Conservation (phyloP, 257 asterid species). For the Solanum sparsipilum region DNA sequence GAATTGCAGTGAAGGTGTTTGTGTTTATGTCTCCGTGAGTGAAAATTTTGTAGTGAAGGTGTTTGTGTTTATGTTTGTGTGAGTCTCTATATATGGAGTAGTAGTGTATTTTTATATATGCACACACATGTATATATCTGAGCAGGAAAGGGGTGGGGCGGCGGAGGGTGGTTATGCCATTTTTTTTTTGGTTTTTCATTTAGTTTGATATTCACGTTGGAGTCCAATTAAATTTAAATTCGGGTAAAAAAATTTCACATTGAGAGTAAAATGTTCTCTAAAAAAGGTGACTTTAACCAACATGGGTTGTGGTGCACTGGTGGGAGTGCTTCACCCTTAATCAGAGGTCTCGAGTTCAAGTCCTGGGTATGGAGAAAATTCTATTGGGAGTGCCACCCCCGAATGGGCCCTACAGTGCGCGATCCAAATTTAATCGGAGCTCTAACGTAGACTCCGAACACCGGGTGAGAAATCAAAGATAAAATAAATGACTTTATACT, state of each 20-base stretch:
- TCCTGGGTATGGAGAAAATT: too few relatives aligned
- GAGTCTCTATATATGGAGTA: background rate
- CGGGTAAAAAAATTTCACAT: too few relatives aligned
- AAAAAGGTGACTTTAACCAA: too few relatives aligned
- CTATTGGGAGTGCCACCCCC: accelerated
- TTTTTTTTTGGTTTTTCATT: background rate
- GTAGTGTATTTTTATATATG: background rate
- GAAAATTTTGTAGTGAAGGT: background rate
- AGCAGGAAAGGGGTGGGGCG: too few relatives aligned
- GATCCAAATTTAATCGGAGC: accelerated
- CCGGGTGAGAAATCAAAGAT: accelerated
- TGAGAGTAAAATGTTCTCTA: too few relatives aligned
- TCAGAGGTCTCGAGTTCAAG: too few relatives aligned
- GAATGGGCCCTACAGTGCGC: accelerated
- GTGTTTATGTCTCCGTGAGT: background rate
- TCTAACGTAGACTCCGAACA: accelerated
- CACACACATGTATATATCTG: too few relatives aligned
- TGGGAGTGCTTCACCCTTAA: too few relatives aligned
- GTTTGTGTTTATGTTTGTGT: too few relatives aligned
- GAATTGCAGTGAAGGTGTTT: background rate
- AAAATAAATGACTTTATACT: too few relatives aligned
- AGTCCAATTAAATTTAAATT: accelerated
- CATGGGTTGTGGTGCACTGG: too few relatives aligned
- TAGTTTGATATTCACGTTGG: too few relatives aligned
- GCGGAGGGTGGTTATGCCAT: background rate